Evolutionary conservation across 225 moss, liverwort and hornwort genomes (phyloP).

Genomic region (Thuidium tamariscinum): DNA sequence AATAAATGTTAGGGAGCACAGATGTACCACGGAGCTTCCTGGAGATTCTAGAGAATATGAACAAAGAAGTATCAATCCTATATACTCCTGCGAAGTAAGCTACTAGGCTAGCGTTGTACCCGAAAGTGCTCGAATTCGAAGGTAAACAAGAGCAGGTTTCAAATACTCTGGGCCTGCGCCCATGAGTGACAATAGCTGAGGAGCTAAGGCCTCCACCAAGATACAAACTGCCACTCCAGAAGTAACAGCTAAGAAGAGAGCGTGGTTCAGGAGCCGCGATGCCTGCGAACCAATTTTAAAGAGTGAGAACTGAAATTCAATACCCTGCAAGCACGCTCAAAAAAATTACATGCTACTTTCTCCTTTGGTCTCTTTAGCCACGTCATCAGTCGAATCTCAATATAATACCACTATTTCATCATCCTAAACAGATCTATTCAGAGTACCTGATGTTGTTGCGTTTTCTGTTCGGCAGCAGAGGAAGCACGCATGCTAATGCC

Average conservation of each 20-base stretch:
- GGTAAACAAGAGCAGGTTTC: slow-evolving; percentile 58
- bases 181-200: slow-evolving; percentile 48
- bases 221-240: slow-evolving; percentile 38
- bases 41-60: not conserved
- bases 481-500: slow-evolving; percentile 28
- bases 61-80: not conserved
- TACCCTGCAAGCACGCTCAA: not conserved
- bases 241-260: slow-evolving; percentile 55
- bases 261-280: slow-evolving; percentile 61
- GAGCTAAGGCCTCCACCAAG: slow-evolving; percentile 48
- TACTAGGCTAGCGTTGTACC: slow-evolving; percentile 7
- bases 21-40: not conserved
- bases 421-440: not conserved
- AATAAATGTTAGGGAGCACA: not conserved
- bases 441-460: slow-evolving; percentile 51
- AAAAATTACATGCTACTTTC: not conserved
- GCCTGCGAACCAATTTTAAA: slow-evolving; percentile 33
- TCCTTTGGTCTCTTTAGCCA: not conserved
- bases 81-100: not conserved
- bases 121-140: slow-evolving; percentile 67
- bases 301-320: not conserved
- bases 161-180: slow-evolving; percentile 67
- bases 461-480: slow-evolving; percentile 37
- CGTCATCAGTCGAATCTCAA: not conserved
- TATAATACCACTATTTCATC: not conserved